A percentile compares a stretch with the other conserved stretches of the same genome.
Conservation (phyloP, 164 flowering plant genomes). For the Piper betle region DNA sequence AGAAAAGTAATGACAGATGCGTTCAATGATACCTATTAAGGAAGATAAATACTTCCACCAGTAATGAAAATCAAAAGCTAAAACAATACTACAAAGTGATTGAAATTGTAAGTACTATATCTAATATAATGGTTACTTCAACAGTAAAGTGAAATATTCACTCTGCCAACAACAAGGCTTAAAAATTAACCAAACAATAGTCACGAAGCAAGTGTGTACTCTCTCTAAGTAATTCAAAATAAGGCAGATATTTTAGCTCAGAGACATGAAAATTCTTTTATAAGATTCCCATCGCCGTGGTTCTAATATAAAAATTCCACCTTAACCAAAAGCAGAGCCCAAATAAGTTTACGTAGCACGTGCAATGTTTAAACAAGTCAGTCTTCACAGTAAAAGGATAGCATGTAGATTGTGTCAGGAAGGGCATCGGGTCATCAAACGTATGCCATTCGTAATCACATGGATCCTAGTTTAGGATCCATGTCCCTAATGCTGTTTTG, state of each 20-base stretch:
- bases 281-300: too few species aligned
- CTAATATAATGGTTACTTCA: not conserved
- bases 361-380: not conserved
- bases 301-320: conserved; percentile 33
- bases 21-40: too few species aligned
- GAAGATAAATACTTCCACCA: too few species aligned
- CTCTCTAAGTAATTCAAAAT: too few species aligned
- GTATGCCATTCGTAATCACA: not conserved
- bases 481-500: not conserved
- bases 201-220: too few species aligned
- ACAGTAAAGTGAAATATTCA: too few species aligned
- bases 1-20: too few species aligned
- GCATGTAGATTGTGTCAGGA: not conserved
- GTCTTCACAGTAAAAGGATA: not conserved
- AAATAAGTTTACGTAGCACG: not conserved
- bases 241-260: too few species aligned
- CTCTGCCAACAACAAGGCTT: not conserved
- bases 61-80: not conserved
- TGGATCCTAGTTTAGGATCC: too few species aligned
- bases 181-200: not conserved
- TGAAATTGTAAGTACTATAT: not conserved
- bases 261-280: too few species aligned
- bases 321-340: conserved; percentile 28
- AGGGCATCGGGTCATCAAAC: too few species aligned
- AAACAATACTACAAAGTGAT: not conserved